Evolutionary conservation across 768 basidiomycete species (phyloP), one percentile per base, ranked within the genome.

Genomic region (Lentinula detonsa): DNA sequence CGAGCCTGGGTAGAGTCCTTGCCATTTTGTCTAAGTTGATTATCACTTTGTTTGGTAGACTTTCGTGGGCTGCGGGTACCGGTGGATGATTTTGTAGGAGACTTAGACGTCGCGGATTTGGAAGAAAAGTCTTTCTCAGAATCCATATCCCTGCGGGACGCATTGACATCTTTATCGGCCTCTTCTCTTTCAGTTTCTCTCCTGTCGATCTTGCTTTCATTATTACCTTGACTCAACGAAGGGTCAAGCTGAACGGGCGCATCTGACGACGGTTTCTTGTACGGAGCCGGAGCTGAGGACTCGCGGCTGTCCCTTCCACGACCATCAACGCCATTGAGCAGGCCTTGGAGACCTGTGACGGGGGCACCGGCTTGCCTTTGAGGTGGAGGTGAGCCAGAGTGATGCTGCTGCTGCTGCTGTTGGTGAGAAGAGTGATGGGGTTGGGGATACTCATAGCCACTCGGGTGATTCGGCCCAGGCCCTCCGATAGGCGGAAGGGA

Each of bases 311-410:
- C 57, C 13, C 57, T 50, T 48, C 57, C 57, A 13, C 45, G 57
- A 13, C 57, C 57, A 21, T 59, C 57, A 3, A 59, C 57, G 18
- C 57, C 57, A 45, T 59, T 59, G 13, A 59, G 37, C 9, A 59
- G 10, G 10, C 57, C 57, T 18, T 48, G 37, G 1, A 59, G 9
- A 10, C 57, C 57, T 11, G 31, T 35, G 6, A 59, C 57, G 15
- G 57, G 45, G 2, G 37, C 45, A 37, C 55, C 40, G 10, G 2
- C 33, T 15, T 13, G 39, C 1, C 56, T 34, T 23, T 13, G 45
- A 5, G 45, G 21, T 5, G 48, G 45, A 34, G 37, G 11, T 11
- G 50, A 11, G 34, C 16, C n/a, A n/a, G 34, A 34, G 37, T 13
- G 37, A 39, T 39, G 37, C 13, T 51, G 50, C 23, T 50, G 49